Evolutionary conservation across 495 filamentous ascomycete genomes (phyloP).

Genomic region (Annulohypoxylon nitens): DNA sequence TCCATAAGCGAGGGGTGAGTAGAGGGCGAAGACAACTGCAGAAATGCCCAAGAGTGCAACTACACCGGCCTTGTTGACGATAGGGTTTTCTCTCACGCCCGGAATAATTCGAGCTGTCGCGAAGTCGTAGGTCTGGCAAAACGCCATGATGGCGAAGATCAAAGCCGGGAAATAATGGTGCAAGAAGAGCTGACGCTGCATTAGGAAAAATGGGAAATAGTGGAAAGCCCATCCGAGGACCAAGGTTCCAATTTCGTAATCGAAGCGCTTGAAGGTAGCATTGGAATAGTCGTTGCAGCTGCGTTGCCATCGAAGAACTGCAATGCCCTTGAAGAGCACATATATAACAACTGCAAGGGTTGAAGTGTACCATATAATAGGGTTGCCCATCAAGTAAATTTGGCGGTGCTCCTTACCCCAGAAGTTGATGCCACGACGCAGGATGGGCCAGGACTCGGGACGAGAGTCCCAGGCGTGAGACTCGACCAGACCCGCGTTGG

Average conservation of each 20-base stretch:
- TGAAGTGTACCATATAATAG: constrained; percentile 92
- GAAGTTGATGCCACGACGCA: constrained; percentile 98
- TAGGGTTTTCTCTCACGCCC: constrained; percentile 76
- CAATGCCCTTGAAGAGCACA: constrained; percentile 84
- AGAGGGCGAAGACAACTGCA: constrained; percentile 83
- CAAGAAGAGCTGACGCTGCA: constrained; percentile 97
- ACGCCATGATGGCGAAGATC: constrained; percentile 90
- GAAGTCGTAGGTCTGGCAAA: constrained; percentile 93
- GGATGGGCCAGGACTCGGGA: constrained; percentile 91
- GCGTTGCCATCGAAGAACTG: constrained; percentile 93
- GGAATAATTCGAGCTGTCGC: constrained; percentile 76
- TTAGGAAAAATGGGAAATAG: constrained; percentile 97
- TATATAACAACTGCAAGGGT: constrained; percentile 86
- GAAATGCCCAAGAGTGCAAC: constrained; percentile 77
- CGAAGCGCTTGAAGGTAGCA: constrained; percentile 90
- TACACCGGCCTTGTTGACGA: constrained; percentile 77
- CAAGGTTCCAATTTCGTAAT: constrained; percentile 92
- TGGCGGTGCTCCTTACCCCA: constrained; percentile 96
- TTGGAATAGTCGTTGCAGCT: constrained; percentile 87
- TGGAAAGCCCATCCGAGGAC: constrained; percentile 96
- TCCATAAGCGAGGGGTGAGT: constrained; percentile 90
- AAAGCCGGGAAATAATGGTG: constrained; percentile 98
- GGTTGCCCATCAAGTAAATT: constrained; percentile 96
- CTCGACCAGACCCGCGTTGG: constrained; percentile 95
- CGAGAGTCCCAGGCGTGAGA: constrained; percentile 98